Percentiles rank a stretch among this genome's conserved stretches.
Conservation (phyloP, 78 protist genomes). For the Dictyostelium purpureum region DNA sequence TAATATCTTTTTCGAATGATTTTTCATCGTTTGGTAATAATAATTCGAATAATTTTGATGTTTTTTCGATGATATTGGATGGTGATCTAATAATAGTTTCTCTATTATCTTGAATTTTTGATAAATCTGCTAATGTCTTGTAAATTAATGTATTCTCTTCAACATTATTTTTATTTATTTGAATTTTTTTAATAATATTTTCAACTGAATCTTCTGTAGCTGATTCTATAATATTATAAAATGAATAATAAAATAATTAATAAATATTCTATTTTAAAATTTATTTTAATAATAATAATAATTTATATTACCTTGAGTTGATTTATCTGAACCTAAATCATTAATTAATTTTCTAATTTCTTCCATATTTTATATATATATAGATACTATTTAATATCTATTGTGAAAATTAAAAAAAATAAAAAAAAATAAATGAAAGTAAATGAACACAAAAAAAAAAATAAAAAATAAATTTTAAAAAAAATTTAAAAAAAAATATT, state of each 20-base stretch:
- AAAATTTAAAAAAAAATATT: too few species aligned
- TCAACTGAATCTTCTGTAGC: background rate
- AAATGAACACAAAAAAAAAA: too few species aligned
- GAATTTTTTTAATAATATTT: background rate
- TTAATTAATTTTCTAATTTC: background rate
- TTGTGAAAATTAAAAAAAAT: too few species aligned
- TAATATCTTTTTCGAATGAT: background rate
- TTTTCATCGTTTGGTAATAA: background rate
- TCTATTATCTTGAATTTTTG: constrained; percentile 56
- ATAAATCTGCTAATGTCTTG: constrained; percentile 66
- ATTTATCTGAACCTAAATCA: background rate
- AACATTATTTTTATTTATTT: background rate
- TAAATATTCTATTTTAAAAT: background rate
- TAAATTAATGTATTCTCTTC: constrained; percentile 2
- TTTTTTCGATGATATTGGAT: background rate
- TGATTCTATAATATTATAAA: background rate
- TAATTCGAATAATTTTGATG: background rate
- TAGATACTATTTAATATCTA: too few species aligned
- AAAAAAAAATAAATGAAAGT: too few species aligned
- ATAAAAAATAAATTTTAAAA: too few species aligned
- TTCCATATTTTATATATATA: background rate
- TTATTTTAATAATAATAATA: background rate
- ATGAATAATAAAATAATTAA: background rate
- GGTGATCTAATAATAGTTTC: constrained; percentile 5
- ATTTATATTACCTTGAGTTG: too few species aligned